Percentiles rank a stretch among this genome's conserved stretches.
Evolutionary conservation across 2,329 filamentous ascomycete species (phyloP).

Genomic region (Hypoxylon sp.): DNA sequence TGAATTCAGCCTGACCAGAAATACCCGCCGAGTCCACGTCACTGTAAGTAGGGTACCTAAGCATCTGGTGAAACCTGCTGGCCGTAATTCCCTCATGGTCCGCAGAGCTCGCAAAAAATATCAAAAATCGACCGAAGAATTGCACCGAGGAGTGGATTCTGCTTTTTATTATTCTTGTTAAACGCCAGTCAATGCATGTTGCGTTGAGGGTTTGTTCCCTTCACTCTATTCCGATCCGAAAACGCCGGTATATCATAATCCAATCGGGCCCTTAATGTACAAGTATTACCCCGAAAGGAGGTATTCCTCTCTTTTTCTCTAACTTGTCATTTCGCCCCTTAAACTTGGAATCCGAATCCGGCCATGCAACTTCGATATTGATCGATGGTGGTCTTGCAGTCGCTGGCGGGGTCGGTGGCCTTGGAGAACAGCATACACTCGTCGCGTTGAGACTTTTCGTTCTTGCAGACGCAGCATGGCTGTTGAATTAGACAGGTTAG

Average conservation of each 20-base stretch:
- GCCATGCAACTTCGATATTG: slow-evolving; percentile 93
- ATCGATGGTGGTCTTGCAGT: slow-evolving; percentile 83
- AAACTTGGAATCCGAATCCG: slow-evolving; percentile 85
- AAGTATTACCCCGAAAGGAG: slow-evolving; percentile 2
- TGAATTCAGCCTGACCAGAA: slow-evolving; percentile 31
- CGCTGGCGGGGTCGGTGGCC: slow-evolving; percentile 79
- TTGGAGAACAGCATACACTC: slow-evolving; percentile 99
- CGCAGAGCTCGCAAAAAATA: slow-evolving; percentile 11
- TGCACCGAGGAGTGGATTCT: slow-evolving; percentile 33
- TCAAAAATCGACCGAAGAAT: slow-evolving; percentile 34
- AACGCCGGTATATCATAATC: slow-evolving; percentile 28
- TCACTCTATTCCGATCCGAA: slow-evolving; percentile 29
- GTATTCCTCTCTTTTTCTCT: background rate
- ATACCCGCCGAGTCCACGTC: slow-evolving; percentile 27
- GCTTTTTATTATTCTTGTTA: slow-evolving; percentile 22
- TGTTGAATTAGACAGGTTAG: slow-evolving; percentile 50
- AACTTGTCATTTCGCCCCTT: slow-evolving; percentile 30
- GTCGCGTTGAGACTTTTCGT: slow-evolving; percentile 90
- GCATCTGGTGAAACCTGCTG: background rate
- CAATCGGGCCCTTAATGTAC: slow-evolving; percentile 29
- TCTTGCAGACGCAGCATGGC: slow-evolving; percentile 98
- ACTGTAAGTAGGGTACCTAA: background rate
- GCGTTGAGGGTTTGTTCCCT: slow-evolving; percentile 16
- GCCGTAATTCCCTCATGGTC: slow-evolving; percentile 24
- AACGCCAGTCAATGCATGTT: slow-evolving; percentile 31